Conservation (phyloP, 108 stramenopile species). For the Nitzschia putrida region DNA sequence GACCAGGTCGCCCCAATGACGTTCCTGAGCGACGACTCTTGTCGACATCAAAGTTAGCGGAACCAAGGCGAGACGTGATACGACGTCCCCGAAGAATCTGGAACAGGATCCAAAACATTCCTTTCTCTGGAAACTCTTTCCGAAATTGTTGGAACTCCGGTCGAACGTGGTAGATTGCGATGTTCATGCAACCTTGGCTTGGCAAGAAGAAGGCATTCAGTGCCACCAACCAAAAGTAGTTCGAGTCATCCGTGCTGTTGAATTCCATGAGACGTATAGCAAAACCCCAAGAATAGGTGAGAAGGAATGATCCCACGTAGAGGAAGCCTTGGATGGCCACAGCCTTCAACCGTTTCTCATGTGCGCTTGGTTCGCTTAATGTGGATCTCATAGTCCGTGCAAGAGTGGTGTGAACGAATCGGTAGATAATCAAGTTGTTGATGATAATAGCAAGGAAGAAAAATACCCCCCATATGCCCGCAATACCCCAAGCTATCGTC, state of each 20-base stretch:
- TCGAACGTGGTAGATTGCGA: conserved; percentile 35
- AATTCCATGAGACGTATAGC: conserved; percentile 22
- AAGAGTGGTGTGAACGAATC: background rate
- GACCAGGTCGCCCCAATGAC: too few relatives aligned
- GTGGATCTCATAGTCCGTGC: background rate
- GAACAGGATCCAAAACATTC: too few relatives aligned
- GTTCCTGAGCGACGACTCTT: too few relatives aligned
- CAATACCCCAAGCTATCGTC: conserved; percentile 12
- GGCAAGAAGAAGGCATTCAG: conserved; percentile 44
- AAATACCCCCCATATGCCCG: background rate
- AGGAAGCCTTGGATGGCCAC: conserved; percentile 35
- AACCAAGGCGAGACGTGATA: too few relatives aligned
- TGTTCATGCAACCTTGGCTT: conserved; percentile 50
- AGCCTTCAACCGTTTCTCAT: background rate
- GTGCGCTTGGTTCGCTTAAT: background rate
- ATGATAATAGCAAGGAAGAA: background rate
- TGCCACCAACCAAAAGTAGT: conserved; percentile 33
- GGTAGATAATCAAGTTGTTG: conserved; percentile 17
- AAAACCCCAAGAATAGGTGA: conserved; percentile 9
- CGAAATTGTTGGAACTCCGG: conserved; percentile 37
- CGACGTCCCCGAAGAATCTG: too few relatives aligned
- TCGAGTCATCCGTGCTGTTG: conserved; percentile 5
- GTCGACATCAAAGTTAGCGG: too few relatives aligned
- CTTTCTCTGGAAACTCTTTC: background rate
- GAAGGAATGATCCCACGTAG: conserved; percentile 19